Conservation (phyloP, 768 basidiomycete genomes). For the Suillus lakei region DNA sequence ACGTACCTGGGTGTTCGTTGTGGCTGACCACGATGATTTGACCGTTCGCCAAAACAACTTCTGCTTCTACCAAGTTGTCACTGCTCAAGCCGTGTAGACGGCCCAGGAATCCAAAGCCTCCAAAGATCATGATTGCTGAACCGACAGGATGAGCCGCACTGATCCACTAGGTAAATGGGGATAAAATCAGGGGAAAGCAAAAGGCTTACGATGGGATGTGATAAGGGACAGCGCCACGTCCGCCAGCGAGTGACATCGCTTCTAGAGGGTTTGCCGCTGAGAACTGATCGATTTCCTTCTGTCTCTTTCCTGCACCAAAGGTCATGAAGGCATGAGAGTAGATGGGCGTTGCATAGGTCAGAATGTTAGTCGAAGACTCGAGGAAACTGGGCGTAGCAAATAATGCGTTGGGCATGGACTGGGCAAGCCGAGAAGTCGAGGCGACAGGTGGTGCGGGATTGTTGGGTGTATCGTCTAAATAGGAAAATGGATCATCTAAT, state of each 20-base stretch:
- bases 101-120: constrained; percentile 89
- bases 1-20: constrained; percentile 67
- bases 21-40: constrained; percentile 80
- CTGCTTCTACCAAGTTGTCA: constrained; percentile 90
- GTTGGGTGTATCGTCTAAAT: constrained; percentile 47
- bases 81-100: constrained; percentile 85
- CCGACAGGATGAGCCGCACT: constrained; percentile 83
- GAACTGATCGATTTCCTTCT: constrained; percentile 83
- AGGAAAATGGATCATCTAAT: constrained; percentile 62
- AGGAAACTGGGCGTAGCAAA: constrained; percentile 39
- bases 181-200: constrained; percentile 13
- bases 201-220: constrained; percentile 75
- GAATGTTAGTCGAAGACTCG: constrained; percentile 42
- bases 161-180: constrained; percentile 10
- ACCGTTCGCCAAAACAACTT: constrained; percentile 91
- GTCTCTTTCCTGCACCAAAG: constrained; percentile 84
- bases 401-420: constrained; percentile 35
- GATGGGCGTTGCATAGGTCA: constrained; percentile 59
- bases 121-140: constrained; percentile 80
- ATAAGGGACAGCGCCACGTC: constrained; percentile 67
- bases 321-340: constrained; percentile 80
- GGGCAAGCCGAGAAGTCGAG: constrained; percentile 29
- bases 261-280: constrained; percentile 72
- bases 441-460: constrained; percentile 29
- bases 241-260: constrained; percentile 55